Evolutionary conservation across 2,329 filamentous ascomycete genomes (phyloP), one percentile per base, ranked within the genome.

Genomic region (Lasiodiplodia citricola): DNA sequence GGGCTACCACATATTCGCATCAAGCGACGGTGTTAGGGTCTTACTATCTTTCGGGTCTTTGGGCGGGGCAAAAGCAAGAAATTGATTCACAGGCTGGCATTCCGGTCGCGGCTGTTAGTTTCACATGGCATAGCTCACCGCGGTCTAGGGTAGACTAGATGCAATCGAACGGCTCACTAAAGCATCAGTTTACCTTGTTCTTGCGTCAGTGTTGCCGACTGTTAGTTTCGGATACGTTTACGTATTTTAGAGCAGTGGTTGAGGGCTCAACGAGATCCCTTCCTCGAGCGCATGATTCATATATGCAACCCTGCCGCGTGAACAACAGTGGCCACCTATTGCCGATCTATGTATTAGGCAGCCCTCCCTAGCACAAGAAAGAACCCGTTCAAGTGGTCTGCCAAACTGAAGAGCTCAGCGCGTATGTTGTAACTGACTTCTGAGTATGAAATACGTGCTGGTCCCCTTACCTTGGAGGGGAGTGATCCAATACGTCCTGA

Each of bases 11-110:
- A 57, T 35, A 57, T 35, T 54, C 37, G 66, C 66, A 68, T 68
- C 47, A 64, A 68, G 66, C 66, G 65, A 67, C 65, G 65, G 65
- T 60, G 65, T 67, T 67, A n/a, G 28, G 60, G 31, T 52, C 47
- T 38, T 14, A 52, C 44, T 64, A 37, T 37, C 31, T 64, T 64
- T 52, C 13, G 44, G 31, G 44, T 64, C 38, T 25, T 38, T 44
- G 58, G 25, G 35, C 23, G 58, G 58, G 41, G 25, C 13, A 50
- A 18, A 44, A 50, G 44, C 44, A 47, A 47, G 44, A 64, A 54
- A 64, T 38, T 31, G 44, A 13, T 31, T 35, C 47, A 64, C 31
- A n/a, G 14, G 38, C 23, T 23, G 38, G 38, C 25, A 52, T 54
- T n/a, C 18, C 35, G 41, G 60, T 35, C 31, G 7, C 44, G 51